A percentile compares a stretch with the other conserved stretches of the same genome.
Evolutionary conservation across 1,284 basidiomycete genomes (phyloP).

Genomic region (Pascua guehoae): DNA sequence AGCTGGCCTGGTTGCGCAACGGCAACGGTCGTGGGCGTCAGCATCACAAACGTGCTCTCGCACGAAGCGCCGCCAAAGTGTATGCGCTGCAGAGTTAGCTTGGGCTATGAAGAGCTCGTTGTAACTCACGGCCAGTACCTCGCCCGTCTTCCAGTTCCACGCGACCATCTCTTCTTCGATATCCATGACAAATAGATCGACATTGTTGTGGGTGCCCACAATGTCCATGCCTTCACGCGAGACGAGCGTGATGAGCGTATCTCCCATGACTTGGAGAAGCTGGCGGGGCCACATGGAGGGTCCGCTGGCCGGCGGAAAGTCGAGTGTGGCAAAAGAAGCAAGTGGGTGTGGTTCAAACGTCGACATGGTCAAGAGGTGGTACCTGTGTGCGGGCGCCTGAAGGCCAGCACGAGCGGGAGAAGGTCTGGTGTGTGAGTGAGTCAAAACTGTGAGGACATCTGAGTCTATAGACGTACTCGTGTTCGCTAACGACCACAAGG

Average conservation of each 20-base stretch:
- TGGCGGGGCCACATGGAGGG: slow-evolving; percentile 32
- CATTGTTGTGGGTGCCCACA: slow-evolving; percentile 11
- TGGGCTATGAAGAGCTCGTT: too few species aligned
- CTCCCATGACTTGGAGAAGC: slow-evolving; percentile 46
- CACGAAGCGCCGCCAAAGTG: neutral
- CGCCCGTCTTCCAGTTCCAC: slow-evolving; percentile 50
- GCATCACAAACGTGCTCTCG: slow-evolving; percentile 4
- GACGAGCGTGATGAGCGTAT: slow-evolving; percentile 42
- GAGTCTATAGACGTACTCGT: neutral
- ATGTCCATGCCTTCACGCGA: slow-evolving; percentile 24
- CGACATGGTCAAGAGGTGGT: slow-evolving; percentile 43
- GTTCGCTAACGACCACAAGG: slow-evolving; percentile 44
- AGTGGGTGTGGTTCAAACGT: slow-evolving; percentile 43
- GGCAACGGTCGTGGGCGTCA: slow-evolving; percentile 14
- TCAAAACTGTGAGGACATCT: neutral
- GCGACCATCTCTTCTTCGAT: slow-evolving; percentile 43
- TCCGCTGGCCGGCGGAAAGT: slow-evolving; percentile 32
- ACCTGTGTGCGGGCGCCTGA: slow-evolving; percentile 33
- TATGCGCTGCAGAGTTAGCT: slow-evolving; percentile 18
- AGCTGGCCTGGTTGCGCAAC: slow-evolving; percentile 5
- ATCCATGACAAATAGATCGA: slow-evolving; percentile 23
- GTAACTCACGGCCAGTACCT: slow-evolving; percentile 22
- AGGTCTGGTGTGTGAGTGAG: neutral
- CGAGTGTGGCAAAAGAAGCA: slow-evolving; percentile 30
- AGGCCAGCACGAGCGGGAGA: neutral